Percentiles rank a stretch among this genome's conserved stretches.
These are phyloP conservation scores for Chaetomiaceae sp. DNA, from an alignment of 2,329 filamentous ascomycete genomes.

Conservation along the genomic window DNA sequence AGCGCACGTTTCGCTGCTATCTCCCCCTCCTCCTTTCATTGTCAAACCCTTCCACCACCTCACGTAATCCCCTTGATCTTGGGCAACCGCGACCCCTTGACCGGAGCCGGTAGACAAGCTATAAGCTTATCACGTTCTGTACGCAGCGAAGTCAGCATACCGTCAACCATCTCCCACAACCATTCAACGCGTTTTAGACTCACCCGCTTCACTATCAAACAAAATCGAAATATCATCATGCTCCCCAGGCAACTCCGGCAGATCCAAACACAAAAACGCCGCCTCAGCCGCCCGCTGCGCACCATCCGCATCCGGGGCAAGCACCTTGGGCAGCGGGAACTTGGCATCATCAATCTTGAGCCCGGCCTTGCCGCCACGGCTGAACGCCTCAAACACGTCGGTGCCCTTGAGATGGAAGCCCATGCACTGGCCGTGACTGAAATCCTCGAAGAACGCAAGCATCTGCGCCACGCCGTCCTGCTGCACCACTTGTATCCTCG, in stretches of 20 bases:
- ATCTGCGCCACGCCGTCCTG: conserved; percentile 73
- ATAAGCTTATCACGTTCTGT: conserved; percentile 53
- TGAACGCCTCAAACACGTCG: conserved; percentile 72
- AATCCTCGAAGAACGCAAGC: conserved; percentile 83
- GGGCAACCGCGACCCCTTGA: conserved; percentile 42
- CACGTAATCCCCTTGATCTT: conserved; percentile 23
- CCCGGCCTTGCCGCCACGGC: conserved; percentile 58
- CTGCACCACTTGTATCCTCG: conserved; percentile 74
- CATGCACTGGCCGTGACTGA: conserved; percentile 82
- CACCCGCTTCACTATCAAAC: conserved; percentile 76
- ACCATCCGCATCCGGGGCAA: conserved; percentile 27
- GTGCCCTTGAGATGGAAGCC: conserved; percentile 82
- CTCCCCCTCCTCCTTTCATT: not conserved
- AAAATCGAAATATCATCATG: conserved; percentile 85
- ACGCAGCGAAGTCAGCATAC: conserved; percentile 6
- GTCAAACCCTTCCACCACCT: not conserved
- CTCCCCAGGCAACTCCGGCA: conserved; percentile 84
- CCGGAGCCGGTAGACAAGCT: conserved; percentile 51
- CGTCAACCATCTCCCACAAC: not conserved
- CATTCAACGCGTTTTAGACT: conserved; percentile 33
- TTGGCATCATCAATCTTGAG: conserved; percentile 85
- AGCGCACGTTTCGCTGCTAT: not conserved
- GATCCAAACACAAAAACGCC: conserved; percentile 78
- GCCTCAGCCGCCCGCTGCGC: conserved; percentile 53
- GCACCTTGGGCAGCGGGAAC: conserved; percentile 70